phyloP scores from a whole-genome alignment of 73 alveolate genomes.

The Urostyla sp. region DNA sequence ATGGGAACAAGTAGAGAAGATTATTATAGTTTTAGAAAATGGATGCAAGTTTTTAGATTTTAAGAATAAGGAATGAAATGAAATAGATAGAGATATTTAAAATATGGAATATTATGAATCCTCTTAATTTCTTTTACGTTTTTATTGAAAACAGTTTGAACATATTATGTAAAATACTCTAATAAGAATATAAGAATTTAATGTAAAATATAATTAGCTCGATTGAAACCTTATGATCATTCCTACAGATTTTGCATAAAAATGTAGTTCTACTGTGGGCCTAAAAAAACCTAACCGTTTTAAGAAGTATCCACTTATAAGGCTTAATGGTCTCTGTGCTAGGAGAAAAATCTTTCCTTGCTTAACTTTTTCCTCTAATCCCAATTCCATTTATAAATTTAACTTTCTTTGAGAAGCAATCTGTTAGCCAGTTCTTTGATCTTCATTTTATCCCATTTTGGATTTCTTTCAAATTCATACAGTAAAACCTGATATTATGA shows the following conservation, averaged over 20 bases:
- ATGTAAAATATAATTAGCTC: background rate
- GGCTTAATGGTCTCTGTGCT: too few relatives aligned
- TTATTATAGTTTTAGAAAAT: slow-evolving; percentile 52
- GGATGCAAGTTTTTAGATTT: slow-evolving; percentile 70
- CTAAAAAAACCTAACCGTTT: too few relatives aligned
- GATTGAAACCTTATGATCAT: background rate
- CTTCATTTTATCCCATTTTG: slow-evolving; percentile 59
- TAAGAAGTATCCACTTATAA: too few relatives aligned
- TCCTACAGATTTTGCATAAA: background rate
- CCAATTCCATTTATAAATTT: slow-evolving; percentile 67
- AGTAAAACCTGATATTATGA: background rate
- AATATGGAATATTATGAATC: background rate
- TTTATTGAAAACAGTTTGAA: too few relatives aligned
- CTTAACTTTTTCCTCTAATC: slow-evolving; percentile 59
- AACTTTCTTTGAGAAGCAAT: slow-evolving; percentile 49
- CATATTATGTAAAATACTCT: too few relatives aligned
- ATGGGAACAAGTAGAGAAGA: slow-evolving; percentile 54
- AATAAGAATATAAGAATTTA: background rate
- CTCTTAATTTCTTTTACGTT: background rate
- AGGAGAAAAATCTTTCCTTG: too few relatives aligned
- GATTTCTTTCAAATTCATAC: slow-evolving; percentile 43
- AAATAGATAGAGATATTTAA: background rate
- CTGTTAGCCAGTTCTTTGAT: slow-evolving; percentile 29
- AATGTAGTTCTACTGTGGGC: too few relatives aligned
- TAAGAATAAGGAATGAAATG: slow-evolving; percentile 47